Conservation (phyloP, 1,284 basidiomycete species). For the Xerocomus nothofagi region DNA sequence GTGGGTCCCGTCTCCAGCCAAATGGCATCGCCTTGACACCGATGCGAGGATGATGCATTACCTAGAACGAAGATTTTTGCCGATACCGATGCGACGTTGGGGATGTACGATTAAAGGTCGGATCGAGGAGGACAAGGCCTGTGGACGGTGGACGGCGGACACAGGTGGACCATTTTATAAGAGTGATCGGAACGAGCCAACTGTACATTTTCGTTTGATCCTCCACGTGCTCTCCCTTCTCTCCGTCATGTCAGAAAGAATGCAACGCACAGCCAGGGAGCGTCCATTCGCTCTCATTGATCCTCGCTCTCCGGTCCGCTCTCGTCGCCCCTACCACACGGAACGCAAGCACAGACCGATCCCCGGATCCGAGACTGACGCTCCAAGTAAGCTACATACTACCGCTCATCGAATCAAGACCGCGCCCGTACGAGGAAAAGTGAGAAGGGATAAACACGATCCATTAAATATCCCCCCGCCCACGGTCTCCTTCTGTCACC, state of each 20-base stretch:
- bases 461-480: no score
- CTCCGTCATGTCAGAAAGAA: neutral
- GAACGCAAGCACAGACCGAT: neutral
- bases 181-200: constrained; percentile 29
- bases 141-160: neutral
- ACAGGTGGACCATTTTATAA: constrained; percentile 32
- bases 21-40: neutral
- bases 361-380: neutral
- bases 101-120: neutral
- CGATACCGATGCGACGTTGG: neutral
- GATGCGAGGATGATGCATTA: neutral
- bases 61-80: constrained; percentile 6
- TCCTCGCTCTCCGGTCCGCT: neutral
- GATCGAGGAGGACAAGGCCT: constrained; percentile 4
- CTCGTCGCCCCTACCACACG: constrained; percentile 5
- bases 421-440: neutral
- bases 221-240: constrained; percentile 21
- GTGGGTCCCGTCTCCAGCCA: neutral
- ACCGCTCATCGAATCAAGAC: neutral
- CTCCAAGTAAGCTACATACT: neutral
- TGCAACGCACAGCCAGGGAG: constrained; percentile 1
- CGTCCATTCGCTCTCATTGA: neutral
- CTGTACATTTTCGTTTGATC: constrained; percentile 23
- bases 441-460: no score
- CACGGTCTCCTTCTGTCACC: no score